Evolutionary conservation across 1,139 yeast species (phyloP).

Genomic region (Yamadazyma pseudoaaseri): DNA sequence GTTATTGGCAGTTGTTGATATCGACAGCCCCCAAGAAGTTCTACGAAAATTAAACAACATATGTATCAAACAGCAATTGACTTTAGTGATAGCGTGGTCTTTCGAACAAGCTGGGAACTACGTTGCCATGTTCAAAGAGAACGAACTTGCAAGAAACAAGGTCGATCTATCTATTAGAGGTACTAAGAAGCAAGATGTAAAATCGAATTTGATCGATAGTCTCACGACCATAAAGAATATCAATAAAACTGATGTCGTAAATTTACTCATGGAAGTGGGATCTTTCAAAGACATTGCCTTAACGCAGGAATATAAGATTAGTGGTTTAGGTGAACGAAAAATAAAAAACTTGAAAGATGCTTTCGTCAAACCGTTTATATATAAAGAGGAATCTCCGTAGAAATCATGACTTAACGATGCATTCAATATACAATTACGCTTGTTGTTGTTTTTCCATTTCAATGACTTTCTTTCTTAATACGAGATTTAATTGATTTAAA

Average conservation of each 20-base stretch:
- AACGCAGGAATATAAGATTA: conserved; percentile 29
- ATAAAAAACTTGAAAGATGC: conserved; percentile 42
- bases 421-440: neutral
- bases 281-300: conserved; percentile 49
- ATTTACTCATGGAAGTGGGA: conserved; percentile 52
- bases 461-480: conserved; percentile 46
- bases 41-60: conserved; percentile 68
- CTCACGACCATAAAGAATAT: conserved; percentile 53
- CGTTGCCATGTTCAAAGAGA: conserved; percentile 50
- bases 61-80: conserved; percentile 67
- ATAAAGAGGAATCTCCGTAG: conserved; percentile 23
- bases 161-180: conserved; percentile 39
- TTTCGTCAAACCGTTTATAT: conserved; percentile 54
- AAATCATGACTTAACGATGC: no score
- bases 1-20: conserved; percentile 72
- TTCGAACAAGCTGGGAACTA: conserved; percentile 87
- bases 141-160: conserved; percentile 35
- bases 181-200: conserved; percentile 40
- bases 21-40: conserved; percentile 69
- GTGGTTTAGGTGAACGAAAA: conserved; percentile 60
- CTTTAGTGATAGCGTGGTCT: conserved; percentile 77
- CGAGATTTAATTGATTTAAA: conserved; percentile 51
- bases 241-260: conserved; percentile 60
- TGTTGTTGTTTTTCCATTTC: conserved; percentile 36
- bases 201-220: conserved; percentile 49